Base-by-base conservation (phyloP, 768 basidiomycete genomes). In the Leucogyrophana mollusca region DNA sequence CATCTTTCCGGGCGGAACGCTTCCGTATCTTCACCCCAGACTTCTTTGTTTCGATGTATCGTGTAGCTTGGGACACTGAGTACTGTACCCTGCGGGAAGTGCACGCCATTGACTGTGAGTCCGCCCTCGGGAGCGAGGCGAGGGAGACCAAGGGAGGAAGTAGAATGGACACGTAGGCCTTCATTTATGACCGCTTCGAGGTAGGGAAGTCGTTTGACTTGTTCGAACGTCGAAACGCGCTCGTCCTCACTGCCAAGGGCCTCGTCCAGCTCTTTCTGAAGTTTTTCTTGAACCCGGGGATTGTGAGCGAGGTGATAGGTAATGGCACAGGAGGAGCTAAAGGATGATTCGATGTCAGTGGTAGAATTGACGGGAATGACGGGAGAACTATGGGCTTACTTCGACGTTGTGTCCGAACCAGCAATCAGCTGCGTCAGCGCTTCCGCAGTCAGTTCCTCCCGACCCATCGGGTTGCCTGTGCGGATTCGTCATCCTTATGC, bases 391-490 rank as follows among this genome's bases (percentile, higher is more conserved):
- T 21, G 34, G 23, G 53, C 83, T 50, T 54, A 90, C 89, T 95
- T 96, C 37, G 92, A 93, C 0, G 94, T 95, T 1, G 93, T 96
- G 57, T 96, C 93, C 3, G 86, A 88, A 1, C 92, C 92, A 5
- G 90, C 90, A 52, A 94, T 92, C 14, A 94, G 75, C 39, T 92
- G 80, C 1, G 91, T 92, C 16, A 90, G 66, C 36, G 87, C 86
- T 69, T 96, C 94, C 0, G 92, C 92, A 1, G 91, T 95, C 46
- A 96, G 67, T 60, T 95, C 94, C 54, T 81, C 82, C 21, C 76
- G 73, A 0, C 86, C 82, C 86, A 96, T 85, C 1, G 76, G 81
- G 3, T 90, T 80, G 13, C 93, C 94, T n/a, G 75, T 65, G 14
- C 17, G 27, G n/a, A n/a, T n/a, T n/a, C n/a, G n/a, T n/a, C n/a